These are phyloP conservation scores for Backusella psychrophila DNA, from an alignment of 192 early-diverging fungal species.

Conservation along the genomic window DNA sequence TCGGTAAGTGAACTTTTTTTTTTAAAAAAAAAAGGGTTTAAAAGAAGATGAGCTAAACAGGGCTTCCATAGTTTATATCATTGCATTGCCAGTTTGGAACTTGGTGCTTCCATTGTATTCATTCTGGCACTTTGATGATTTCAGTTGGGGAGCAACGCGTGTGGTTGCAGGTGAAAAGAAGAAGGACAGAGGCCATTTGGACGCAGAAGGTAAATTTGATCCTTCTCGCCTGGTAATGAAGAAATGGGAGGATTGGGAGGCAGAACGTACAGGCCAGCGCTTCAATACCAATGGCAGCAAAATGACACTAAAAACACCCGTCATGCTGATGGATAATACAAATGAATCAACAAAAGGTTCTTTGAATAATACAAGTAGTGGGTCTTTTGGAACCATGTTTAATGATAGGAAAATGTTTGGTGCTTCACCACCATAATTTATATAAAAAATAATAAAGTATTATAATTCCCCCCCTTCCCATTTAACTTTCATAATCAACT, in stretches of 20 bases:
- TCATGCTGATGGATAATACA: not conserved
- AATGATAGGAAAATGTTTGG: conserved; percentile 36
- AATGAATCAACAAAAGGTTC: not conserved
- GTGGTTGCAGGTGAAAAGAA: conserved; percentile 65
- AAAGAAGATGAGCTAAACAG: conserved; percentile 1
- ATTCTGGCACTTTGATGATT: conserved; percentile 94
- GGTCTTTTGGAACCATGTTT: conserved; percentile 21
- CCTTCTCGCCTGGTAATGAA: conserved; percentile 51
- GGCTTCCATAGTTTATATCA: conserved; percentile 54
- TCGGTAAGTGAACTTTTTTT: conserved; percentile 41
- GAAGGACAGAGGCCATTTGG: conserved; percentile 68
- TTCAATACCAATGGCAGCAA: conserved; percentile 11
- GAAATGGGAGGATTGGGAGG: conserved; percentile 60
- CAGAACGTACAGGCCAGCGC: conserved; percentile 49
- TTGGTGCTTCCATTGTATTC: conserved; percentile 87
- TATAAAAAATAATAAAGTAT: not conserved
- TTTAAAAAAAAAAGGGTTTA: no score
- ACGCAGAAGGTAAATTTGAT: conserved; percentile 76
- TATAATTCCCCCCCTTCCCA: not conserved
- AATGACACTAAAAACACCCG: conserved; percentile 23
- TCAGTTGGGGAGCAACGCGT: conserved; percentile 82
- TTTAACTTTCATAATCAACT: conserved; percentile 32
- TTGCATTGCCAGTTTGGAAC: conserved; percentile 92
- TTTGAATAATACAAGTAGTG: conserved; percentile 6
- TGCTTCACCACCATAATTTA: conserved; percentile 17